Evolutionary conservation across 2,329 filamentous ascomycete species (phyloP).

Genomic region (Curvularia sp.): DNA sequence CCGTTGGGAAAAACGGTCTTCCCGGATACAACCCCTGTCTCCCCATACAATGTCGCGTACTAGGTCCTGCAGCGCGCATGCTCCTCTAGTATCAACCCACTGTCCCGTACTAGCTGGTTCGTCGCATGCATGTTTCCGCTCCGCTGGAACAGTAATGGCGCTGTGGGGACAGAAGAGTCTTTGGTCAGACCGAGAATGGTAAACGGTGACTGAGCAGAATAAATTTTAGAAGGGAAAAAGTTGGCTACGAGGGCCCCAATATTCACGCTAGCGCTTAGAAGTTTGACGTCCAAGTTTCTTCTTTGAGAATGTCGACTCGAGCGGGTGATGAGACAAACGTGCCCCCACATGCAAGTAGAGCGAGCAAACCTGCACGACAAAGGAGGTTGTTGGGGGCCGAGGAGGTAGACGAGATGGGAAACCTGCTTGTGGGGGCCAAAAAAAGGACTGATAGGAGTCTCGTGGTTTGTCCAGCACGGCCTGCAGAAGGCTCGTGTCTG

Average conservation of each 20-base stretch:
- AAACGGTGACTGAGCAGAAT: neutral
- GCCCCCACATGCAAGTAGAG: neutral
- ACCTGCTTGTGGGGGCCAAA: neutral
- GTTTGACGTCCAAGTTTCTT: neutral
- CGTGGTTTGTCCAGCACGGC: neutral
- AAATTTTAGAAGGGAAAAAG: neutral
- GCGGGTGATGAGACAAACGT: neutral
- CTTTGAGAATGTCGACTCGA: neutral
- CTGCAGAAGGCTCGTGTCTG: neutral
- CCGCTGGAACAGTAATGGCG: neutral
- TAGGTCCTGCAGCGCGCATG: neutral
- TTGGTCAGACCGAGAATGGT: neutral
- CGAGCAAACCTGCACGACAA: neutral
- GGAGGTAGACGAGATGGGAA: neutral
- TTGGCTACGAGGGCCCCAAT: neutral
- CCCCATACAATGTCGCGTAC: neutral
- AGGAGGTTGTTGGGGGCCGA: neutral
- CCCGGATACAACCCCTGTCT: neutral
- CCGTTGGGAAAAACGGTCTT: constrained; percentile 1
- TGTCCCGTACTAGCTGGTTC: neutral
- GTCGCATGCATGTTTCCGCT: neutral
- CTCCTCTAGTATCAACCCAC: neutral
- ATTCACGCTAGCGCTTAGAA: neutral
- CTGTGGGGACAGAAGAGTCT: neutral
- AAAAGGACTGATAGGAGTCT: neutral